phyloP scores from a whole-genome alignment of 768 basidiomycete genomes.

The Clitopilus hobsonii region DNA sequence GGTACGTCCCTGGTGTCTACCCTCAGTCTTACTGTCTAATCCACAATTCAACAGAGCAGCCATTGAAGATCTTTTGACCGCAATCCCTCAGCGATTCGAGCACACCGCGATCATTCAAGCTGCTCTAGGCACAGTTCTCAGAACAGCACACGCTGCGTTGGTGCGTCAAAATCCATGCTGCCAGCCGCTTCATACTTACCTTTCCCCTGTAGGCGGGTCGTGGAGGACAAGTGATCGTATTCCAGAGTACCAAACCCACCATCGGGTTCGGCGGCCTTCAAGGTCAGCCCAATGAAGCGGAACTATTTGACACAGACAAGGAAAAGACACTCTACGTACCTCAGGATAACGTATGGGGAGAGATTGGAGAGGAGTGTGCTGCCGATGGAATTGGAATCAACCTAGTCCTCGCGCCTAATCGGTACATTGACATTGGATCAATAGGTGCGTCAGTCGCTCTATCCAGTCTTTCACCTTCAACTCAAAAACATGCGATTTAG shows the following conservation, averaged over 20 bases:
- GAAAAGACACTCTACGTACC: constrained; percentile 78
- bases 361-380: constrained; percentile 83
- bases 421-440: constrained; percentile 82
- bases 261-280: constrained; percentile 69
- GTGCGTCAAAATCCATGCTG: constrained; percentile 32
- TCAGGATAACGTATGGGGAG: constrained; percentile 74
- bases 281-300: constrained; percentile 52
- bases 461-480: neutral
- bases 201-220: constrained; percentile 41
- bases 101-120: constrained; percentile 45
- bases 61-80: constrained; percentile 62
- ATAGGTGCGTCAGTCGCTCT: constrained; percentile 47
- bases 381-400: constrained; percentile 88
- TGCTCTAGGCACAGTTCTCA: constrained; percentile 75
- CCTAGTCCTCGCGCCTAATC: constrained; percentile 78
- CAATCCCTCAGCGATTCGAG: constrained; percentile 59
- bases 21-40: neutral
- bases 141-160: constrained; percentile 66
- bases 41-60: constrained; percentile 35
- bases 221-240: constrained; percentile 77
- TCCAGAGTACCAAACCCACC: constrained; percentile 65
- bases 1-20: constrained; percentile 32
- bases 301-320: constrained; percentile 78
- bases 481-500: constrained; percentile 23
- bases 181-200: neutral